Percentiles rank a stretch among this genome's conserved stretches.
These are phyloP conservation scores for Leucaena leucocephala DNA, from an alignment of 306 rosid genomes.

Conservation along the genomic window DNA sequence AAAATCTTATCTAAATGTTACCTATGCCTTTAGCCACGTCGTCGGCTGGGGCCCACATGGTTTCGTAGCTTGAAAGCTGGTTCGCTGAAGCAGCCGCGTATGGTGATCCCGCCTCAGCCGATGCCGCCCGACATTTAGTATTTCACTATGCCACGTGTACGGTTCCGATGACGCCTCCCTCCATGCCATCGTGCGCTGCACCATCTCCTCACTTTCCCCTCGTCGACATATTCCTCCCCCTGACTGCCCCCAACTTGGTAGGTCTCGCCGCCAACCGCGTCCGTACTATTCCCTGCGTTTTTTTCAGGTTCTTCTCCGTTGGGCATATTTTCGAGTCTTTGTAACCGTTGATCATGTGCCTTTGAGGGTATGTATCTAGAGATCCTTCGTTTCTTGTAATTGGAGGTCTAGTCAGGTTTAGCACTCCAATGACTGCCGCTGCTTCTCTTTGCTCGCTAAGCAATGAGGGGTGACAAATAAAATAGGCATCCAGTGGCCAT, in stretches of 20 bases:
- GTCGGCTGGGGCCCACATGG: too few relatives aligned
- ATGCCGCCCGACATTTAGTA: background rate
- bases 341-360: background rate
- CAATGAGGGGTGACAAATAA: background rate
- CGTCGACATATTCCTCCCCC: constrained; percentile 5
- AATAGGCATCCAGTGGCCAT: background rate
- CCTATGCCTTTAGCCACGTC: too few relatives aligned
- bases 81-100: background rate
- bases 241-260: background rate
- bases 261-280: constrained; percentile 41
- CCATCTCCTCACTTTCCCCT: constrained; percentile 11
- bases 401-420: constrained; percentile 29
- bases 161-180: constrained; percentile 20
- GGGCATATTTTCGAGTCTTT: background rate
- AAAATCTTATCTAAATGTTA: too few relatives aligned
- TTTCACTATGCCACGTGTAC: constrained; percentile 40
- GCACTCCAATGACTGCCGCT: background rate
- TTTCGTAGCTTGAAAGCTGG: too few relatives aligned
- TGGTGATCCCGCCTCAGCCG: background rate
- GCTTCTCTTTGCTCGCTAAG: background rate
- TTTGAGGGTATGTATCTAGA: constrained; percentile 22
- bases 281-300: constrained; percentile 37
- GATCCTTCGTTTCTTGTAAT: constrained; percentile 13
- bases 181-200: constrained; percentile 39
- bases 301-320: constrained; percentile 11